A percentile compares a stretch with the other conserved stretches of the same genome.
phyloP scores from a whole-genome alignment of 495 filamentous ascomycete species.

The Annulohypoxylon stygium region DNA sequence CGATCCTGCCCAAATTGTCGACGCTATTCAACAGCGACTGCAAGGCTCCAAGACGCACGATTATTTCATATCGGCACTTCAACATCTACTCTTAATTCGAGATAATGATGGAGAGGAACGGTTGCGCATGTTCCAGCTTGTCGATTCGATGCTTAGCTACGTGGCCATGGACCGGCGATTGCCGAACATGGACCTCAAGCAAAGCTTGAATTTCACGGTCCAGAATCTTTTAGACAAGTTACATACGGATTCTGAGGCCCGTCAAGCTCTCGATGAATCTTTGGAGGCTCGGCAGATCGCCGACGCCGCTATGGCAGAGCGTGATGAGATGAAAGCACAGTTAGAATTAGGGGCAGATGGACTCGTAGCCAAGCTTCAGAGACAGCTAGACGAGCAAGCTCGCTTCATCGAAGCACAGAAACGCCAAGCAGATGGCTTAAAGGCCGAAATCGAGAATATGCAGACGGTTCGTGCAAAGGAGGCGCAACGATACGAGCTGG shows the following conservation, averaged over 20 bases:
- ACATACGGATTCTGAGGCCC: conserved; percentile 94
- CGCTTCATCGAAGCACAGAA: conserved; percentile 89
- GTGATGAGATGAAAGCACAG: conserved; percentile 95
- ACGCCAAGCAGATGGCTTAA: conserved; percentile 86
- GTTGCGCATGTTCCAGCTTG: conserved; percentile 96
- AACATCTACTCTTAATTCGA: conserved; percentile 93
- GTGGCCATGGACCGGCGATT: conserved; percentile 97
- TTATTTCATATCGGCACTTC: conserved; percentile 95
- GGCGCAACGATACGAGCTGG: conserved; percentile 92
- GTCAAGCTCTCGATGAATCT: conserved; percentile 90
- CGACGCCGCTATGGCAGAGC: conserved; percentile 93
- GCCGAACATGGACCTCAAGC: conserved; percentile 97
- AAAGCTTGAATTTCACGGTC: conserved; percentile 96
- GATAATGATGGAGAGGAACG: conserved; percentile 95
- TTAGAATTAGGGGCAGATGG: conserved; percentile 94
- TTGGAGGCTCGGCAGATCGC: conserved; percentile 89
- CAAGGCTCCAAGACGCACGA: conserved; percentile 87
- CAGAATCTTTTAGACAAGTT: conserved; percentile 94
- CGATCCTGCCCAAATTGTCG: conserved; percentile 91
- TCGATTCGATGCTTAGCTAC: conserved; percentile 97
- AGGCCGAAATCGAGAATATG: conserved; percentile 88
- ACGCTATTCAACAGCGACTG: conserved; percentile 90
- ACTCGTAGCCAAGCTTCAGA: conserved; percentile 90
- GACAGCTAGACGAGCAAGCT: conserved; percentile 91
- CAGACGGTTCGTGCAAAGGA: conserved; percentile 91